These are phyloP conservation scores for Kluyveromyces aestuarii DNA, from an alignment of 805 yeast genomes.

Conservation along the genomic window DNA sequence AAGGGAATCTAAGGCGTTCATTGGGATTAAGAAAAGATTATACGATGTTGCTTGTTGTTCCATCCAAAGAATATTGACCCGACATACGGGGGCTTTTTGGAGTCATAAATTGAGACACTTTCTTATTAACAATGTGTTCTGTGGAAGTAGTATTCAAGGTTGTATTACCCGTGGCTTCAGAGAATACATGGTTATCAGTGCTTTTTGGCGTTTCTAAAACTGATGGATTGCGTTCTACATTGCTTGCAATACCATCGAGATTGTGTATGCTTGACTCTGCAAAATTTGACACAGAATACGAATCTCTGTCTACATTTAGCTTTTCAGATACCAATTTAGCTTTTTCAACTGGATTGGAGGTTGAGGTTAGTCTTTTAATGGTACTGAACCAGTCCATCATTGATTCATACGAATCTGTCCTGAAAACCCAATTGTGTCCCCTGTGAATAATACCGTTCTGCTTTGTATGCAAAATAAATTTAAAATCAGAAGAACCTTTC, in stretches of 20 bases:
- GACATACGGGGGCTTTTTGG: constrained; percentile 2
- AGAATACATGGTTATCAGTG: not conserved
- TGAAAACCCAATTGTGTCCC: constrained; percentile 91
- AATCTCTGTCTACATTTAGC: constrained; percentile 14
- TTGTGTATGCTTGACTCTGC: not conserved
- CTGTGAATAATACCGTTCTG: constrained; percentile 66
- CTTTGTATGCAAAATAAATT: constrained; percentile 73
- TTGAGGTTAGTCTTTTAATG: constrained; percentile 54
- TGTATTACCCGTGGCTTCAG: constrained; percentile 2
- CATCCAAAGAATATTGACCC: constrained; percentile 1
- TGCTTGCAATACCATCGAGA: not conserved
- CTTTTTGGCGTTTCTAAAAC: constrained; percentile 2
- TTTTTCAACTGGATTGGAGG: constrained; percentile 53
- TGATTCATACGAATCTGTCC: constrained; percentile 70
- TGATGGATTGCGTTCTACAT: not conserved
- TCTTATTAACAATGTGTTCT: not conserved
- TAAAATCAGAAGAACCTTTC: constrained; percentile 58
- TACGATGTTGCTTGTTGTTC: not conserved
- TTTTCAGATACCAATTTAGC: constrained; percentile 34
- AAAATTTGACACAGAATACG: not conserved
- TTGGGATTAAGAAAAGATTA: not conserved
- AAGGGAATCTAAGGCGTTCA: not conserved
- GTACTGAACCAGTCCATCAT: constrained; percentile 85
- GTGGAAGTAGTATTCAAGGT: constrained; percentile 3
- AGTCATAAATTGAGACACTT: constrained; percentile 6